Evolutionary conservation across 202 grass and related monocot genomes (phyloP).

Genomic region (Schoenoplectus tabernaemontani): DNA sequence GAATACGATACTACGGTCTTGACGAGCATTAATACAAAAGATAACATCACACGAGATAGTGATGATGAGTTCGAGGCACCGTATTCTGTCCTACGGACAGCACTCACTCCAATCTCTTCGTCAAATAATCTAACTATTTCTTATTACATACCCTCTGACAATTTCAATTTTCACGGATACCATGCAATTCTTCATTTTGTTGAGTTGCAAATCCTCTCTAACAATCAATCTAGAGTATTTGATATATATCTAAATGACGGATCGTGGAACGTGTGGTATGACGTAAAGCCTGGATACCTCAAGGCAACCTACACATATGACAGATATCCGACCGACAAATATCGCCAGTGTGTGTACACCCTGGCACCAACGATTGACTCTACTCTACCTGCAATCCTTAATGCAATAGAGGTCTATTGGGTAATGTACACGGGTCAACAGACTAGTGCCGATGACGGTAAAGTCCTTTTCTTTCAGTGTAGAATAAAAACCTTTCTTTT

Average conservation of each 20-base stretch:
- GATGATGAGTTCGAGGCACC: background rate
- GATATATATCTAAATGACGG: background rate
- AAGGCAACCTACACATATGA: background rate
- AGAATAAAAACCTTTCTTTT: background rate
- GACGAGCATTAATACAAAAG: no score
- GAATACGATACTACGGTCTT: no score
- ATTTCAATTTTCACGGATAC: background rate
- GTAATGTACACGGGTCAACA: background rate
- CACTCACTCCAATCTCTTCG: conserved; percentile 8
- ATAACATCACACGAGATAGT: background rate
- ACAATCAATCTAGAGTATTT: background rate
- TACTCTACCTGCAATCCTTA: conserved; percentile 21
- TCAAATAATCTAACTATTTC: background rate
- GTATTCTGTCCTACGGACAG: conserved; percentile 40
- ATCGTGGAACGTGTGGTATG: no score
- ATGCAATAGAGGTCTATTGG: conserved; percentile 26
- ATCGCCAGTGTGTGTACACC: background rate
- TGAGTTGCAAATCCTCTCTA: background rate
- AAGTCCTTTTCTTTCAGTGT: background rate
- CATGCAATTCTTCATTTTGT: background rate
- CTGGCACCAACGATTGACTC: background rate
- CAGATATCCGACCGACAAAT: background rate
- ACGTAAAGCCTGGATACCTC: background rate
- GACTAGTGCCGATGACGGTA: conserved; percentile 5
- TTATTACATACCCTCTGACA: background rate